A percentile compares a stretch with the other conserved stretches of the same genome.
Evolutionary conservation across 345 rosid species (phyloP).

Genomic region (Dipteronia sinensis): DNA sequence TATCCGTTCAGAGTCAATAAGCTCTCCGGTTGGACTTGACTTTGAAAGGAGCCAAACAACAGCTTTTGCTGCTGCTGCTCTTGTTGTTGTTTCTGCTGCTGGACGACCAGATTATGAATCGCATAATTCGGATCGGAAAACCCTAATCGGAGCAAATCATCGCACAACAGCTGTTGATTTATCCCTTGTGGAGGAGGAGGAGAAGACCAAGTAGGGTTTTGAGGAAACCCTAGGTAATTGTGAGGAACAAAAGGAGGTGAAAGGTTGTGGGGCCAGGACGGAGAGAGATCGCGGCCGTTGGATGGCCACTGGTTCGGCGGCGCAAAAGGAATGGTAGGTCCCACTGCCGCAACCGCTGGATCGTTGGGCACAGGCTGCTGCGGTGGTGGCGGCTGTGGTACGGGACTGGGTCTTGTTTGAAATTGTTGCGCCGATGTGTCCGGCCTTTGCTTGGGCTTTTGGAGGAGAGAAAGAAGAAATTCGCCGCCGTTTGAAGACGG

Average conservation of each 20-base stretch:
- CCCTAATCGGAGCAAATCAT: slow-evolving; percentile 60
- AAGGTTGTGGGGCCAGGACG: slow-evolving; percentile 28
- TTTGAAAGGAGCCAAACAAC: slow-evolving; percentile 62
- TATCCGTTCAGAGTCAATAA: slow-evolving; percentile 32
- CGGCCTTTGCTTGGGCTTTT: slow-evolving; percentile 39
- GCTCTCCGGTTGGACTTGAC: slow-evolving; percentile 41
- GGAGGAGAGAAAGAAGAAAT: slow-evolving; percentile 78
- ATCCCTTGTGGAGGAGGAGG: slow-evolving; percentile 17
- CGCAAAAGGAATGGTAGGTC: slow-evolving; percentile 48
- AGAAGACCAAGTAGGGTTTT: slow-evolving; percentile 31
- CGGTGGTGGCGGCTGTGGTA: slow-evolving; percentile 27
- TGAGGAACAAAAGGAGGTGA: slow-evolving; percentile 46
- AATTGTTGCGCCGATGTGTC: slow-evolving; percentile 26
- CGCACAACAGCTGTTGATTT: slow-evolving; percentile 33
- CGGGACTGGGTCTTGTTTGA: slow-evolving; percentile 7
- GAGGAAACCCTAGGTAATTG: slow-evolving; percentile 55
- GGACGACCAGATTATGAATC: slow-evolving; percentile 34
- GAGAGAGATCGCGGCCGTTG: slow-evolving; percentile 45
- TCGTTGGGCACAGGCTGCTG: slow-evolving; percentile 44
- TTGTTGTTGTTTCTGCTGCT: slow-evolving; percentile 36
- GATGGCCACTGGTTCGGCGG: slow-evolving; percentile 36
- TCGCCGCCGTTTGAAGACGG: slow-evolving; percentile 68
- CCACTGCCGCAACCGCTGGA: slow-evolving; percentile 89
- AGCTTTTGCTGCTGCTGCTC: slow-evolving; percentile 42
- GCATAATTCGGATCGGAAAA: slow-evolving; percentile 29